Conservation (phyloP, 306 rosid genomes). For the Alnus rubra region DNA sequence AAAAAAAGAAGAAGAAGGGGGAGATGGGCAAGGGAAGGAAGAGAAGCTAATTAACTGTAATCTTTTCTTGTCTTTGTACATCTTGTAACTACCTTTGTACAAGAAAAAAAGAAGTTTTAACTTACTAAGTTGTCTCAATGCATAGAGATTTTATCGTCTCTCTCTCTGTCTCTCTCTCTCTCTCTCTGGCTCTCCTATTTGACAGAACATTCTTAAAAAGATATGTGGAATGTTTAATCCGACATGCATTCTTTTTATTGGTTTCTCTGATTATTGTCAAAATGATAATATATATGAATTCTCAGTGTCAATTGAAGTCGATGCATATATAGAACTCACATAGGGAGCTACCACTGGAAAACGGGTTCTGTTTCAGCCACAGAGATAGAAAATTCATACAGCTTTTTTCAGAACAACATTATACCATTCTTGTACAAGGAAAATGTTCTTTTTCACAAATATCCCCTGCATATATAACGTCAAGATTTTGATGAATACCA, state of each 20-base stretch:
- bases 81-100: slow-evolving; percentile 34
- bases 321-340: no score
- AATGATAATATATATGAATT: no score
- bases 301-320: not conserved
- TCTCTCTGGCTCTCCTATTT: not conserved
- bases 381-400: not conserved
- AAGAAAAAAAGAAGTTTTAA: slow-evolving; percentile 21
- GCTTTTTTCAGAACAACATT: not conserved
- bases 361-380: not conserved
- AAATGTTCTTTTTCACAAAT: not conserved
- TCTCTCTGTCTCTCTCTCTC: not conserved
- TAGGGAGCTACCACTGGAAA: not conserved
- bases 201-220: not conserved
- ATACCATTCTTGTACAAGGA: not conserved
- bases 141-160: not conserved
- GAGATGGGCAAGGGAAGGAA: slow-evolving; percentile 22
- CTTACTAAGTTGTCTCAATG: slow-evolving; percentile 23
- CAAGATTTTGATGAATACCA: not conserved
- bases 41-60: not conserved
- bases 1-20: not conserved
- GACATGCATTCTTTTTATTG: no score
- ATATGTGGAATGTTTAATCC: no score
- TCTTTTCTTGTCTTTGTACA: slow-evolving; percentile 35
- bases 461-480: not conserved
- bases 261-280: no score